Evolutionary conservation across 352 stramenopile genomes (phyloP).

Genomic region (Plasmopara muralis): DNA sequence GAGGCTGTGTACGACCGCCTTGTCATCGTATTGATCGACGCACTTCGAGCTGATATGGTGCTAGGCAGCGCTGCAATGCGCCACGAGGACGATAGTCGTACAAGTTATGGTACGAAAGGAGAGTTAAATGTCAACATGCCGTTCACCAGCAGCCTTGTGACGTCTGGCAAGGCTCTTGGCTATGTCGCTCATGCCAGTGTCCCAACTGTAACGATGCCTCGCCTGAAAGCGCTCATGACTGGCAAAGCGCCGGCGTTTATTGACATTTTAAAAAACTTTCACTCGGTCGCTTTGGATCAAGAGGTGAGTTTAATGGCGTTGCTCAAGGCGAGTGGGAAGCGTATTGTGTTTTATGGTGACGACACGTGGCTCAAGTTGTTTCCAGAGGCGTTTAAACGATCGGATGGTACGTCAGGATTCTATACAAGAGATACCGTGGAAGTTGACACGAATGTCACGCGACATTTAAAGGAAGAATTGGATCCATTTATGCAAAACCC

Average conservation of each 20-base stretch:
- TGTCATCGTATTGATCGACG: constrained; percentile 84
- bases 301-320: constrained; percentile 70
- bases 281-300: constrained; percentile 62
- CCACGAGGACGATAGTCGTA: not conserved
- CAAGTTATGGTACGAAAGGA: constrained; percentile 2
- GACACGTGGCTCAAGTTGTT: constrained; percentile 89
- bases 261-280: constrained; percentile 89
- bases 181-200: constrained; percentile 79
- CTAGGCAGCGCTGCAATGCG: constrained; percentile 56
- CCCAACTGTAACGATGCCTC: constrained; percentile 86
- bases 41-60: constrained; percentile 84
- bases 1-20: constrained; percentile 57
- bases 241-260: constrained; percentile 84
- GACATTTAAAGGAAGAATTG: constrained; percentile 77
- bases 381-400: constrained; percentile 54
- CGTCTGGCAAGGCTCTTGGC: constrained; percentile 39
- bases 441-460: constrained; percentile 82
- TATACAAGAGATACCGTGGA: constrained; percentile 85
- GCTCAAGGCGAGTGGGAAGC: constrained; percentile 36
- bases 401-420: constrained; percentile 81
- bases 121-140: constrained; percentile 70
- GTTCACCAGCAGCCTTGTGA: constrained; percentile 49
- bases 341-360: constrained; percentile 85
- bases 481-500: constrained; percentile 57
- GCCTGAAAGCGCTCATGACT: constrained; percentile 81